Conservation (phyloP, 2,329 filamentous ascomycete species). For the Diaporthe australafricana region DNA sequence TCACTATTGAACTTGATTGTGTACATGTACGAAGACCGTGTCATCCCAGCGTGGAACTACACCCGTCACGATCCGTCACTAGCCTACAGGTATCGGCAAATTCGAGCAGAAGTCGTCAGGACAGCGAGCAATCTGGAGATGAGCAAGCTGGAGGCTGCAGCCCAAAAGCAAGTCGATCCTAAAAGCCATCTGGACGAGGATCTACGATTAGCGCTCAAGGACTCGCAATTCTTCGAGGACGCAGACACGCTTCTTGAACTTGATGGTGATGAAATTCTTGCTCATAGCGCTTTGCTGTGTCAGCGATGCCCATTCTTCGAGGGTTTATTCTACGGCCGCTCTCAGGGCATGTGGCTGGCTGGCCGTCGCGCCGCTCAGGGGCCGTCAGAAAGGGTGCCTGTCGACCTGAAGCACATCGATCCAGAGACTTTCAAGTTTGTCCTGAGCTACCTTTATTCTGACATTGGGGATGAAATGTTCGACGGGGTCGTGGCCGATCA, state of each 20-base stretch:
- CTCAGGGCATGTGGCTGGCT: slow-evolving; percentile 85
- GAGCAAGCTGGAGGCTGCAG: slow-evolving; percentile 78
- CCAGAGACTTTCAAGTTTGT: slow-evolving; percentile 81
- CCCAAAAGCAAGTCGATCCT: slow-evolving; percentile 78
- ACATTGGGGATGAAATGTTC: slow-evolving; percentile 84
- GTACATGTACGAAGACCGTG: slow-evolving; percentile 82
- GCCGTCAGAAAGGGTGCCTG: slow-evolving; percentile 62
- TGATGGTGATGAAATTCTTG: slow-evolving; percentile 75
- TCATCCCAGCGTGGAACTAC: slow-evolving; percentile 90
- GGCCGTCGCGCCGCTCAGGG: slow-evolving; percentile 66
- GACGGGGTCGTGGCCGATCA: slow-evolving; percentile 77
- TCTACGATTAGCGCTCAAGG: slow-evolving; percentile 75
- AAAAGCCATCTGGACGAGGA: slow-evolving; percentile 75
- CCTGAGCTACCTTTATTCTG: slow-evolving; percentile 84
- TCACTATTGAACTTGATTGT: slow-evolving; percentile 83
- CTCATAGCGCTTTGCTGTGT: slow-evolving; percentile 84
- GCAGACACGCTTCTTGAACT: slow-evolving; percentile 85
- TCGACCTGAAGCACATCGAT: slow-evolving; percentile 87
- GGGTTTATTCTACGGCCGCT: slow-evolving; percentile 88
- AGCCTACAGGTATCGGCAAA: slow-evolving; percentile 80
- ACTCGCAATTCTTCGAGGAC: slow-evolving; percentile 79
- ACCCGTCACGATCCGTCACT: slow-evolving; percentile 73
- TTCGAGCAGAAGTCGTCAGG: slow-evolving; percentile 89
- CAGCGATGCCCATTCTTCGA: slow-evolving; percentile 93
- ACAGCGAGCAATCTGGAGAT: slow-evolving; percentile 80